A percentile compares a stretch with the other conserved stretches of the same genome.
These are phyloP conservation scores for Rhinocladiella mackenziei DNA, from an alignment of 2,329 filamentous ascomycete species.

Conservation along the genomic window DNA sequence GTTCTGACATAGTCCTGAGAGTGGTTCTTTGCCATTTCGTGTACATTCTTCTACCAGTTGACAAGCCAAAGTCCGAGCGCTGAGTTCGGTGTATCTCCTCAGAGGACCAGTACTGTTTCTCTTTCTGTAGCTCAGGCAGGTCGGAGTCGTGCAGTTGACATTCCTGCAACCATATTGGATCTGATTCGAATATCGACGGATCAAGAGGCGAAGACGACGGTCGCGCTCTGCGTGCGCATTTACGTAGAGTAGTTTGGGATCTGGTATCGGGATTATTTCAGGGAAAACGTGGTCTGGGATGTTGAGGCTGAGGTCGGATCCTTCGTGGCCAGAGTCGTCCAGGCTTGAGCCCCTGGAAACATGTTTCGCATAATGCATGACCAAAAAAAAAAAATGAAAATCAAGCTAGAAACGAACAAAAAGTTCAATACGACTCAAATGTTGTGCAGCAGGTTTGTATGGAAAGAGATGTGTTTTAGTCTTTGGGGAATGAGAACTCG, in stretches of 20 bases:
- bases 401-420: neutral
- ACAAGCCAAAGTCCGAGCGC: constrained; percentile 74
- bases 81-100: constrained; percentile 74
- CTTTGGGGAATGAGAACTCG: no score
- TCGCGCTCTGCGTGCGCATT: constrained; percentile 23
- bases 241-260: constrained; percentile 17
- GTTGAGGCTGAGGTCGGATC: constrained; percentile 15
- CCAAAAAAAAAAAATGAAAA: neutral
- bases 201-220: constrained; percentile 27
- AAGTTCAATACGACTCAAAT: constrained; percentile 1
- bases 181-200: constrained; percentile 62
- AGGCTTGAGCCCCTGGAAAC: constrained; percentile 7
- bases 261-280: constrained; percentile 21
- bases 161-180: constrained; percentile 76
- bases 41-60: constrained; percentile 66
- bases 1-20: constrained; percentile 25
- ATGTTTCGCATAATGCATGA: constrained; percentile 24
- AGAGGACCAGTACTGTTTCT: constrained; percentile 65
- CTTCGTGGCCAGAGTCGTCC: constrained; percentile 17
- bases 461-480: no score
- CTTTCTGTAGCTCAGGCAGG: constrained; percentile 75
- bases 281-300: constrained; percentile 17
- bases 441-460: no score
- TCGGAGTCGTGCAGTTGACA: constrained; percentile 65
- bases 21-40: constrained; percentile 52